Base-by-base conservation (phyloP, 257 asterid genomes). In the Lantana camara region DNA sequence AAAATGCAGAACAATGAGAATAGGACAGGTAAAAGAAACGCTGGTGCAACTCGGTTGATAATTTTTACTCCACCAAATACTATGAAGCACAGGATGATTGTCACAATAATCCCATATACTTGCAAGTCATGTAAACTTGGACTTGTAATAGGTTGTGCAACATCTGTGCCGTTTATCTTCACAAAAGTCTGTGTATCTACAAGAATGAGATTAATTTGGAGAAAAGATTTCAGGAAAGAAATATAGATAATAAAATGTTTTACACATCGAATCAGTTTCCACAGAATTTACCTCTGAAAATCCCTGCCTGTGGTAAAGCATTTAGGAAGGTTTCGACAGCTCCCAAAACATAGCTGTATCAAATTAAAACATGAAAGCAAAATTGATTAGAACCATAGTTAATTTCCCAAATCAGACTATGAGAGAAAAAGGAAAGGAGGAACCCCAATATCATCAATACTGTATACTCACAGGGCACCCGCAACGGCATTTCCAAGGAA, bases 401-500 rank as follows among this genome's bases (percentile, higher is more conserved):
- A 64, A 51, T 29, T 24, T 60, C 50, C 19, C 8, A 14, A 12
- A 35, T 67, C 55, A 11, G 47, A 60, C 50, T 35, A 44, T 38
- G 54, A 46, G 48, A 66, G 50, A 19, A 48, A 54, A 41, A 46
- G 9, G 23, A 44, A 78, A 35, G 32, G n/a, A 57, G 34, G 35
- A 27, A n/a, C n/a, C n/a, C n/a, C n/a, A n/a, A n/a, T n/a, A 40
- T 24, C 38, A 53, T 48, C 56, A 71, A 67, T 40, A 57, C 50
- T 38, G 38, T 52, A 73, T 55, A 90, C 99, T 93, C 84, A 93
- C 99, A 93, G 94, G 54, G 99, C 87, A 66, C 97, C 99, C 63
- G 97, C 96, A 73, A 93, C 95, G 9, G 99, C 97, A 81, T 85
- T 93, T 78, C 99, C 99, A 58, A 93, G 95, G 84, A 93, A 93